Conservation (phyloP, 2,329 filamentous ascomycete genomes). For the Fusarium proliferatum region DNA sequence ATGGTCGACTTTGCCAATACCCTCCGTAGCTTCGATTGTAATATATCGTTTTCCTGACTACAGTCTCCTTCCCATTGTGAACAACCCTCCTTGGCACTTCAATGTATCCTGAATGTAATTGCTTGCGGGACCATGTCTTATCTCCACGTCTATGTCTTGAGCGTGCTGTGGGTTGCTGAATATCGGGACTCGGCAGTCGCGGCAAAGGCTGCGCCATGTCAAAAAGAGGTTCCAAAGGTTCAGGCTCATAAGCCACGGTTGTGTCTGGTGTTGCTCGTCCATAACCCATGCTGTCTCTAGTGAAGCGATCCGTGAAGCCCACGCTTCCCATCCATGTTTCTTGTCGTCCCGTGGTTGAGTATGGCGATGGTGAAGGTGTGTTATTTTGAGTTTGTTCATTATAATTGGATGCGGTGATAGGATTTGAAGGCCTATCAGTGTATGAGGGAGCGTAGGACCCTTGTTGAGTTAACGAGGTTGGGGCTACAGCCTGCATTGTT, state of each 20-base stretch:
- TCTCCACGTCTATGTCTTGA: neutral
- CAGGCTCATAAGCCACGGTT: neutral
- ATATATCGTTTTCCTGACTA: neutral
- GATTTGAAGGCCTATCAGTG: neutral
- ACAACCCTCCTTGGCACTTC: neutral
- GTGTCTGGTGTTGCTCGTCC: neutral
- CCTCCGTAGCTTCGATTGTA: neutral
- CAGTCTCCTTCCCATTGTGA: neutral
- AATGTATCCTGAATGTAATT: neutral
- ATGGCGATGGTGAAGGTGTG: neutral
- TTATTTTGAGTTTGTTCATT: neutral
- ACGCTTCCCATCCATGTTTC: constrained; percentile 36
- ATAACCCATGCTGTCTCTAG: constrained; percentile 18
- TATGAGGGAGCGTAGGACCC: neutral
- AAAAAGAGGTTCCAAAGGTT: constrained; percentile 37
- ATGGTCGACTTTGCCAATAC: neutral
- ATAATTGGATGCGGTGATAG: neutral
- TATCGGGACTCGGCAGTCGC: neutral
- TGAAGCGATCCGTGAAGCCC: constrained; percentile 31
- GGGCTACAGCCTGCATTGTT: constrained; percentile 13
- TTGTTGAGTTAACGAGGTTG: neutral
- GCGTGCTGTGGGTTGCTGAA: neutral
- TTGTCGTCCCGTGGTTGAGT: neutral
- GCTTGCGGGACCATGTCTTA: neutral
- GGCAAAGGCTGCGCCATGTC: neutral